A percentile compares a stretch with the other conserved stretches of the same genome.
Conservation (phyloP, 2,329 filamentous ascomycete species). For the Colletotrichum lindemuthianum region DNA sequence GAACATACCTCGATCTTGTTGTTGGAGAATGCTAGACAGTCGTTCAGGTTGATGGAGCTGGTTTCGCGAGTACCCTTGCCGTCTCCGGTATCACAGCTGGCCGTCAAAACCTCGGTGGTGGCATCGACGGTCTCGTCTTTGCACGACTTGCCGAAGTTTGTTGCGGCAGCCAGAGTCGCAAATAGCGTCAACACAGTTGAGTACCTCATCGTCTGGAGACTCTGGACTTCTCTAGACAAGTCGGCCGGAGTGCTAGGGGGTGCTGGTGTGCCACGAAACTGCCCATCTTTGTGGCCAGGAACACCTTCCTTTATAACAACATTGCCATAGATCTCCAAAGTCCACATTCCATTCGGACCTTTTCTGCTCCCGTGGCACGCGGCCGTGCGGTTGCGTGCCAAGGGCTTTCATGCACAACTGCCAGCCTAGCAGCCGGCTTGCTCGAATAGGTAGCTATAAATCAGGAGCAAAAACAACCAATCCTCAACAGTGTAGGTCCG, state of each 20-base stretch:
- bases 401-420: background rate
- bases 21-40: slow-evolving; percentile 17
- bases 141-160: slow-evolving; percentile 30
- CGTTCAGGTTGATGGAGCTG: slow-evolving; percentile 26
- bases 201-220: background rate
- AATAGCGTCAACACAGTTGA: background rate
- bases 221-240: too few relatives aligned
- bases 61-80: slow-evolving; percentile 22
- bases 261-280: background rate
- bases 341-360: background rate
- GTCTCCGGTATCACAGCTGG: slow-evolving; percentile 27
- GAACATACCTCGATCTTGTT: slow-evolving; percentile 21
- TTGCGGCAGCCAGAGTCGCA: slow-evolving; percentile 2
- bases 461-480: slow-evolving; percentile 1
- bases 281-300: background rate
- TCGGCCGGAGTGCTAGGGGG: background rate
- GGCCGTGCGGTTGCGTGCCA: background rate
- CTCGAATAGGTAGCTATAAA: slow-evolving; percentile 1
- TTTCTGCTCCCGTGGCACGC: slow-evolving; percentile 1
- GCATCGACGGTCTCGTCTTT: slow-evolving; percentile 25
- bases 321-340: background rate
- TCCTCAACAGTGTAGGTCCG: slow-evolving; percentile 27
- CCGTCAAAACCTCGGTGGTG: slow-evolving; percentile 22
- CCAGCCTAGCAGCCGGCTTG: slow-evolving; percentile 8
- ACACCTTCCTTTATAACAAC: slow-evolving; percentile 9